Conservation (phyloP, 2,329 filamentous ascomycete genomes). For the Fusarium phyllophilum region DNA sequence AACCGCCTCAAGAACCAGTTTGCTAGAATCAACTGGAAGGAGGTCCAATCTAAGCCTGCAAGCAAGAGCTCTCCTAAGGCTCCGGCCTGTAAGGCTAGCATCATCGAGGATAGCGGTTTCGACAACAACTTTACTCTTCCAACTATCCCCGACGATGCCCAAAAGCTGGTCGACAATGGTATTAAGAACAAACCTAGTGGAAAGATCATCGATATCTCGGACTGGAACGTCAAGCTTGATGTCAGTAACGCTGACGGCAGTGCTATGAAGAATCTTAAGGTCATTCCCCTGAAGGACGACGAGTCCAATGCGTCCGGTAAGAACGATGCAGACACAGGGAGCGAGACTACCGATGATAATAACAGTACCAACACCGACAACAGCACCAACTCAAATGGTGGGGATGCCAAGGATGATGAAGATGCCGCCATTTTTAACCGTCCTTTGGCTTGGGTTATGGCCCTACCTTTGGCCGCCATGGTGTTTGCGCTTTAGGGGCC, state of each 20-base stretch:
- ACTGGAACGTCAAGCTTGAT: conserved; percentile 65
- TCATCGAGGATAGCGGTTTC: conserved; percentile 77
- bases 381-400: conserved; percentile 27
- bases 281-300: conserved; percentile 57
- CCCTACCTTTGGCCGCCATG: conserved; percentile 49
- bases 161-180: conserved; percentile 80
- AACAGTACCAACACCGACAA: conserved; percentile 34
- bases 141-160: conserved; percentile 71
- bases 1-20: conserved; percentile 81
- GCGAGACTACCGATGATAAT: conserved; percentile 37
- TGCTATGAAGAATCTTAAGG: conserved; percentile 57
- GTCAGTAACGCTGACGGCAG: conserved; percentile 56
- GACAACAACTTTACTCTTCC: conserved; percentile 83
- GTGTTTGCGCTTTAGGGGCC: conserved; percentile 46
- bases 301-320: conserved; percentile 58
- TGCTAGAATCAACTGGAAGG: conserved; percentile 75
- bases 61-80: conserved; percentile 60
- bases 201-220: conserved; percentile 74
- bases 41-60: conserved; percentile 71
- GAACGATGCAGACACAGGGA: conserved; percentile 52
- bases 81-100: conserved; percentile 70
- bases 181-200: conserved; percentile 71
- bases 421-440: conserved; percentile 44
- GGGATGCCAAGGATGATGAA: conserved; percentile 43
- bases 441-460: conserved; percentile 49